These are phyloP conservation scores for Posidonia oceanica DNA, from an alignment of 116 monocot genomes.

Conservation along the genomic window DNA sequence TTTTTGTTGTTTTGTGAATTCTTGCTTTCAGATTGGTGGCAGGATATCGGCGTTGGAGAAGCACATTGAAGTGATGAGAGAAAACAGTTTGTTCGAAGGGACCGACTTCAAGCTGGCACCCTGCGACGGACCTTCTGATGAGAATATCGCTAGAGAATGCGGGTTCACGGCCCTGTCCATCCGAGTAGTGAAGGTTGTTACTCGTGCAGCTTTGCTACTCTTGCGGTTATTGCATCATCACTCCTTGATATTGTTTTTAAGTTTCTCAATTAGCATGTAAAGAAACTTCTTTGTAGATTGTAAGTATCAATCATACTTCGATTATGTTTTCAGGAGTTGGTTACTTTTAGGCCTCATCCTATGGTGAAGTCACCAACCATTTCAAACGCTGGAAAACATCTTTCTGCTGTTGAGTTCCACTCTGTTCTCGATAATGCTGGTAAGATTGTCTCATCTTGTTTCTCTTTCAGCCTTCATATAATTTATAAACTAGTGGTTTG, in stretches of 20 bases:
- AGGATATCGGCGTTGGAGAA: slow-evolving; percentile 63
- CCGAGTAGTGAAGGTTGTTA: slow-evolving; percentile 66
- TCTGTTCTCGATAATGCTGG: slow-evolving; percentile 52
- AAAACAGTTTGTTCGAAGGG: slow-evolving; percentile 54
- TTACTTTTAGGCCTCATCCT: slow-evolving; percentile 68
- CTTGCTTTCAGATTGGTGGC: slow-evolving; percentile 58
- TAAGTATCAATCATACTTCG: background rate
- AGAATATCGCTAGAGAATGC: slow-evolving; percentile 61
- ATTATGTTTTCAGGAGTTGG: slow-evolving; percentile 61
- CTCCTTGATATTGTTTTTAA: too few species aligned
- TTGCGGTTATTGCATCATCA: too few species aligned
- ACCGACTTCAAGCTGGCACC: slow-evolving; percentile 92
- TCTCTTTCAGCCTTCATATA: background rate
- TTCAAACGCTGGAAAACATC: slow-evolving; percentile 72
- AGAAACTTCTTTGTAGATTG: too few species aligned
- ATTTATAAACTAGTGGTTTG: too few species aligned
- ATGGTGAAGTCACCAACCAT: slow-evolving; percentile 47
- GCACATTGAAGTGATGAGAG: slow-evolving; percentile 57
- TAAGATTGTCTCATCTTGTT: slow-evolving; percentile 6
- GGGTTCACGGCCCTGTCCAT: slow-evolving; percentile 78
- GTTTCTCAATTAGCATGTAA: too few species aligned
- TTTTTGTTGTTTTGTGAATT: background rate
- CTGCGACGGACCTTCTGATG: slow-evolving; percentile 49
- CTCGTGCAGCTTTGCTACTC: too few species aligned
- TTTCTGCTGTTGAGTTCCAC: slow-evolving; percentile 87